Evolutionary conservation across 2,329 filamentous ascomycete species (phyloP).

Genomic region (Elsinoe australis): DNA sequence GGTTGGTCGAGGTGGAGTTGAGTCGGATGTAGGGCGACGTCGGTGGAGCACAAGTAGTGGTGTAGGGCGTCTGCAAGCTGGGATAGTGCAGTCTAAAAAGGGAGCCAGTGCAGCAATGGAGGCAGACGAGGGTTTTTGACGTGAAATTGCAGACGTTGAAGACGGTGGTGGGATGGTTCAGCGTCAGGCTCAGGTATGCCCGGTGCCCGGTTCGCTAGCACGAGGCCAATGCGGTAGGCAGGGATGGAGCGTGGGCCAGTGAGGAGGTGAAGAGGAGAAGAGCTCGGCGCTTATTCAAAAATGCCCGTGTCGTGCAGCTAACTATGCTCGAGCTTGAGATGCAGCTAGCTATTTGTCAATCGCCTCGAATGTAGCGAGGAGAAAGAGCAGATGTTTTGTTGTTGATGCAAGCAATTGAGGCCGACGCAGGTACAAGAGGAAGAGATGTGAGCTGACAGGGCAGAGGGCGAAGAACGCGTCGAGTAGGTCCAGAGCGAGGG

Average conservation of each 20-base stretch:
- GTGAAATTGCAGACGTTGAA: slow-evolving; percentile 17
- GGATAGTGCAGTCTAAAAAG: slow-evolving; percentile 14
- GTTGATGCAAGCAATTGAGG: not conserved
- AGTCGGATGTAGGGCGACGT: not conserved
- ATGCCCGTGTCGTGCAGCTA: not conserved
- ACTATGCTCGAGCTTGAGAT: not conserved
- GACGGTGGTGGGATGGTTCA: slow-evolving; percentile 15
- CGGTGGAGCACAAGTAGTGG: slow-evolving; percentile 5
- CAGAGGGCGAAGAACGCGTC: slow-evolving; percentile 6
- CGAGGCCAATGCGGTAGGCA: slow-evolving; percentile 14
- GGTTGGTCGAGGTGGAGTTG: not conserved
- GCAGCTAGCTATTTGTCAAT: slow-evolving; percentile 4
- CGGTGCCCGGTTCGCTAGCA: slow-evolving; percentile 14
- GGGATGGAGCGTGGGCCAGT: slow-evolving; percentile 1
- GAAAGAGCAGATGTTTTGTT: slow-evolving; percentile 1
- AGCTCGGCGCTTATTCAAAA: slow-evolving; percentile 11
- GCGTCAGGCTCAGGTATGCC: slow-evolving; percentile 7
- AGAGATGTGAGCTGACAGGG: slow-evolving; percentile 1
- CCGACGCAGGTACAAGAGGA: slow-evolving; percentile 8
- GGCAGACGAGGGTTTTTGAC: slow-evolving; percentile 3
- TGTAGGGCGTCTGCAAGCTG: slow-evolving; percentile 4
- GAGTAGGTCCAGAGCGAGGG: not conserved
- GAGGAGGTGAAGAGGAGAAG: not conserved
- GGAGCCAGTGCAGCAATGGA: slow-evolving; percentile 11
- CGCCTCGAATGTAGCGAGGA: not conserved